phyloP scores from a whole-genome alignment of 805 yeast species.

The Wickerhamiella spandovensis region DNA sequence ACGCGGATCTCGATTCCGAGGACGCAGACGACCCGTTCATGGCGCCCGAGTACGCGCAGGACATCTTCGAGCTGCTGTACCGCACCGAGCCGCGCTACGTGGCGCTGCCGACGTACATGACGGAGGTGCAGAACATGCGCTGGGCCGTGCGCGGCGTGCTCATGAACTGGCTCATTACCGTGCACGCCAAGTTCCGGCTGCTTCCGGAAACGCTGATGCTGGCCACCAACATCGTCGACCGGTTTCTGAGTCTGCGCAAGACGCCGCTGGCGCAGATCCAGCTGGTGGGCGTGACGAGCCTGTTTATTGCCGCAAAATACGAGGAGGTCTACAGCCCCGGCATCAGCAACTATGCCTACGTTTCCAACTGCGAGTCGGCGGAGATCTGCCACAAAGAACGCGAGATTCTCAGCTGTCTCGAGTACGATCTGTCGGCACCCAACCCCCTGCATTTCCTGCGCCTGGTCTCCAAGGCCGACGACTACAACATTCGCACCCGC shows the following conservation, averaged over 20 bases:
- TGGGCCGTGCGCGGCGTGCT: slow-evolving; percentile 77
- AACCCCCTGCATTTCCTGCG: slow-evolving; percentile 83
- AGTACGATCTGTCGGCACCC: slow-evolving; percentile 70
- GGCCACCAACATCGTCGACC: slow-evolving; percentile 75
- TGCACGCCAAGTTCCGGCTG: slow-evolving; percentile 69
- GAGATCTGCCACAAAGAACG: slow-evolving; percentile 77
- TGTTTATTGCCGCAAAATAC: slow-evolving; percentile 83
- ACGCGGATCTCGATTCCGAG: slow-evolving; percentile 25
- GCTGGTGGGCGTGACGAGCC: slow-evolving; percentile 69
- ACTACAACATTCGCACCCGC: slow-evolving; percentile 71
- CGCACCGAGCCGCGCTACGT: slow-evolving; percentile 58
- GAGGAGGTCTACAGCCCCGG: slow-evolving; percentile 88
- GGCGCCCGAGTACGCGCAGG: slow-evolving; percentile 87
- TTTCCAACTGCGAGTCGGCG: slow-evolving; percentile 73
- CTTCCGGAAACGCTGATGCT: slow-evolving; percentile 75
- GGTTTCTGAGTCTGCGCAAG: slow-evolving; percentile 62
- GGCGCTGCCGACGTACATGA: slow-evolving; percentile 45
- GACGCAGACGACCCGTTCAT: slow-evolving; percentile 41
- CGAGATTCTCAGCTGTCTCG: slow-evolving; percentile 54
- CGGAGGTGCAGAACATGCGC: slow-evolving; percentile 43
- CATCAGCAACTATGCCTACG: slow-evolving; percentile 71
- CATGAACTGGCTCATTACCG: slow-evolving; percentile 90
- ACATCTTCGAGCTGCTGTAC: slow-evolving; percentile 69
- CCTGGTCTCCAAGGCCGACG: slow-evolving; percentile 82
- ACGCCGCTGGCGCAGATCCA: slow-evolving; percentile 73